phyloP scores from a whole-genome alignment of 345 rosid species.

The Acer saccharum region DNA sequence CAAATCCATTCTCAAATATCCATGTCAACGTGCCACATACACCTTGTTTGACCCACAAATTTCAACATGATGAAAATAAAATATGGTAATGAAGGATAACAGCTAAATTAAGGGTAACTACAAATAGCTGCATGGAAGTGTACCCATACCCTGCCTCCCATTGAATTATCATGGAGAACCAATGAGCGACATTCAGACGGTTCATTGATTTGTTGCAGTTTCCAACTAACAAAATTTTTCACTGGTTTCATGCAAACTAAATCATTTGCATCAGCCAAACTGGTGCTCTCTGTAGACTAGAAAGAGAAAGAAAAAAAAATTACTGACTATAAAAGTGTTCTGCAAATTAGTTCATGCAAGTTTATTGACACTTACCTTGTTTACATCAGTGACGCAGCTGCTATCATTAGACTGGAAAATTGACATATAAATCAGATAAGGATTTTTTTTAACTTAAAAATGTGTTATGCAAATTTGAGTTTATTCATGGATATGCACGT shows the following conservation, averaged over 20 bases:
- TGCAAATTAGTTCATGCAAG: not conserved
- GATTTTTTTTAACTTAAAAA: constrained; percentile 1
- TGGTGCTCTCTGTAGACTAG: not conserved
- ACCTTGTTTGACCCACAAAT: not conserved
- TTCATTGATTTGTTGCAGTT: constrained; percentile 30
- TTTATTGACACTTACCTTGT: not conserved
- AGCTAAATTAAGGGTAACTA: not conserved
- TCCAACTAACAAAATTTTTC: constrained; percentile 11
- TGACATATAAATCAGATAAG: constrained; percentile 7
- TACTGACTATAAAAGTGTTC: not conserved
- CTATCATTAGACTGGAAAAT: constrained; percentile 17
- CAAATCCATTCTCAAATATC: not conserved
- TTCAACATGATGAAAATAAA: not conserved
- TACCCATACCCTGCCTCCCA: constrained; percentile 29
- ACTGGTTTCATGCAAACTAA: not conserved
- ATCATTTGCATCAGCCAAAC: constrained; percentile 4
- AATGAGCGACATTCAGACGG: constrained; percentile 35
- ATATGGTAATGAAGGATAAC: not conserved
- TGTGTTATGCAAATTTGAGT: not conserved
- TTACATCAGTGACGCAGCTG: constrained; percentile 13
- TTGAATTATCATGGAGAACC: constrained; percentile 33
- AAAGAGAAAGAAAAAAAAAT: not conserved
- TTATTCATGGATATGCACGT: not conserved
- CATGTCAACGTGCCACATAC: not conserved
- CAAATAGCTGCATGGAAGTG: not conserved